These are phyloP conservation scores for Ceratocystis cacaofunesta DNA, from an alignment of 2,329 filamentous ascomycete genomes.

Conservation along the genomic window DNA sequence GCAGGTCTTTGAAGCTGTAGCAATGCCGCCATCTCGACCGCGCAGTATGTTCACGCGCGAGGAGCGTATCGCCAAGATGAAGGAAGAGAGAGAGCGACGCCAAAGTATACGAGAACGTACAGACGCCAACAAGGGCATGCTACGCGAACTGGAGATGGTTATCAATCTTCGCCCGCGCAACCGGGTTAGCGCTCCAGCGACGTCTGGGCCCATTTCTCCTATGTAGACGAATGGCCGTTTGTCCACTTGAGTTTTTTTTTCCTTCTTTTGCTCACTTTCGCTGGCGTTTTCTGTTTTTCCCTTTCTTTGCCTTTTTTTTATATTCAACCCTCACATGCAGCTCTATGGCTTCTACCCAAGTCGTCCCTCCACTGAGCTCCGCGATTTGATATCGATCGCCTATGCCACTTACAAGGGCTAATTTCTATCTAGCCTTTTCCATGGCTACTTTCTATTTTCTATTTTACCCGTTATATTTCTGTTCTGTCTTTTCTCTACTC, in stretches of 20 bases:
- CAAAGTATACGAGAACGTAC: conserved; percentile 56
- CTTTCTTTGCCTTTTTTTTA: background rate
- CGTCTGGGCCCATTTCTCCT: conserved; percentile 13
- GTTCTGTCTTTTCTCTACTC: background rate
- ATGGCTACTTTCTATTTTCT: background rate
- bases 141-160: conserved; percentile 82
- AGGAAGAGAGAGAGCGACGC: conserved; percentile 67
- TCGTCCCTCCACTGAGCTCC: background rate
- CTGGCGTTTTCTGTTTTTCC: background rate
- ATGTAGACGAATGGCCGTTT: conserved; percentile 11
- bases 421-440: background rate
- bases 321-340: background rate
- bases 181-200: conserved; percentile 24
- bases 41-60: conserved; percentile 63
- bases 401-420: background rate
- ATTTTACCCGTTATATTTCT: background rate
- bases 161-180: conserved; percentile 43
- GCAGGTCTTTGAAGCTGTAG: conserved; percentile 84
- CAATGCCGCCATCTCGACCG: conserved; percentile 52
- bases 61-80: conserved; percentile 75
- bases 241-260: background rate
- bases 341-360: background rate
- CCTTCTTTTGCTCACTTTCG: background rate
- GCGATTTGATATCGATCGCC: background rate
- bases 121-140: conserved; percentile 76